phyloP scores from a whole-genome alignment of 2,329 filamentous ascomycete species.

The Aspergillus sp. region DNA sequence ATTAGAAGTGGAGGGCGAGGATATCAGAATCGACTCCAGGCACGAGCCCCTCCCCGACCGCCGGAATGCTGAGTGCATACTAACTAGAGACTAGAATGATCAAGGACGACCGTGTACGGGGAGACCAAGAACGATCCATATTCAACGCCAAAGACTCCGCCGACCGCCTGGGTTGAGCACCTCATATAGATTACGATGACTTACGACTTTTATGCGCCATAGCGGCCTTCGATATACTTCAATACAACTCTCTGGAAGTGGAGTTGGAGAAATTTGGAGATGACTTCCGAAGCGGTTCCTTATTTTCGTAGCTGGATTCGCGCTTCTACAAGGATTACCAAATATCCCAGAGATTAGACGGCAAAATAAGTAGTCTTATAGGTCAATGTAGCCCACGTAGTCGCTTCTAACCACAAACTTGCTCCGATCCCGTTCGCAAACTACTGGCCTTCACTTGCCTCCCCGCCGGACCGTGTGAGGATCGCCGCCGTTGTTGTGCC shows the following conservation, averaged over 20 bases:
- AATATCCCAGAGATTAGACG: slow-evolving; percentile 19
- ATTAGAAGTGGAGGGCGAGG: slow-evolving; percentile 87
- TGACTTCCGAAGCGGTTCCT: slow-evolving; percentile 9
- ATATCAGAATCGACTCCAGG: slow-evolving; percentile 79
- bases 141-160: slow-evolving; percentile 78
- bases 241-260: neutral
- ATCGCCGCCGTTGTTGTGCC: slow-evolving; percentile 65
- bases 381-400: slow-evolving; percentile 19
- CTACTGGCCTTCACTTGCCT: slow-evolving; percentile 28
- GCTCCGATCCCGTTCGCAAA: slow-evolving; percentile 27
- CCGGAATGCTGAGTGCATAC: slow-evolving; percentile 1
- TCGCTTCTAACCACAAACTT: slow-evolving; percentile 18
- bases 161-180: slow-evolving; percentile 71
- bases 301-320: slow-evolving; percentile 19
- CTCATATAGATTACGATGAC: slow-evolving; percentile 32
- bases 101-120: slow-evolving; percentile 79
- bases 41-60: slow-evolving; percentile 29
- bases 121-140: slow-evolving; percentile 64
- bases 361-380: slow-evolving; percentile 25
- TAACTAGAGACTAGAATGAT: slow-evolving; percentile 67
- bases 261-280: slow-evolving; percentile 11
- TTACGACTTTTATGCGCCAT: slow-evolving; percentile 12
- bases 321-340: slow-evolving; percentile 22
- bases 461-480: slow-evolving; percentile 63
- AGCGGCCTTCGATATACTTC: slow-evolving; percentile 4